Base-by-base conservation (phyloP, 2,329 filamentous ascomycete genomes). In the Colletotrichum chrysophilum region DNA sequence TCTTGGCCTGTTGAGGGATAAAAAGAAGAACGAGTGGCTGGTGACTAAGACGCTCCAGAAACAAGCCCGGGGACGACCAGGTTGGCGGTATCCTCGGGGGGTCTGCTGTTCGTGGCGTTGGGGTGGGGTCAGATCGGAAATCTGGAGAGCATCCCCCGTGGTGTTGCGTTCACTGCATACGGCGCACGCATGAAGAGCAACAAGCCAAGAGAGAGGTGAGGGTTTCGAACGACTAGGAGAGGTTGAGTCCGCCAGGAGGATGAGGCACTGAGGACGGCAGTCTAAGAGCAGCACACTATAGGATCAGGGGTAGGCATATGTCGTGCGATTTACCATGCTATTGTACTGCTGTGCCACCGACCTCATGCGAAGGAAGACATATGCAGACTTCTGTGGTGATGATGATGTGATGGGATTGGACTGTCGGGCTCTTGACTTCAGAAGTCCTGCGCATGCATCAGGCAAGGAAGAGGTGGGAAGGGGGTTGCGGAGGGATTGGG, bases 41-140 rank as follows among this genome's bases (percentile, higher is more conserved):
- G 56, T 55, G 58, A 69, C 70, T 65, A 61, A 60, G 8, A 76
- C 26, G 16, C 60, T 52, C 18, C 32, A 68, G 43, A 75, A 75
- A 68, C 56, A 60, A 65, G 38, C 43, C 55, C 32, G 70, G 70
- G 68, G 48, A 61, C 16, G 58, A 76, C 74, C 74, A 66, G 34
- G 43, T 74, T 69, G 70, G 70, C 58, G 74, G 74, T 74, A 76
- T 71, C 56, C 70, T 61, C 28, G 34, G 73, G 66, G 38, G 52
- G 43, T 38, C 38, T 73, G 73, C 32, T 75, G 21, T 72, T 64
- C 56, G n/a, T 73, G 70, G 64, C 58, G 48, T 32, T 36, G 43
- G 21, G 21, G 70, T 69, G 74, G 74, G 70, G 70, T 38, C 48
- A 58, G 58, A 69, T 60, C 21, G 43, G 56, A 66, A 74, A 69